Conservation (phyloP, 2,329 filamentous ascomycete species). For the Mollisia scopiformis region DNA sequence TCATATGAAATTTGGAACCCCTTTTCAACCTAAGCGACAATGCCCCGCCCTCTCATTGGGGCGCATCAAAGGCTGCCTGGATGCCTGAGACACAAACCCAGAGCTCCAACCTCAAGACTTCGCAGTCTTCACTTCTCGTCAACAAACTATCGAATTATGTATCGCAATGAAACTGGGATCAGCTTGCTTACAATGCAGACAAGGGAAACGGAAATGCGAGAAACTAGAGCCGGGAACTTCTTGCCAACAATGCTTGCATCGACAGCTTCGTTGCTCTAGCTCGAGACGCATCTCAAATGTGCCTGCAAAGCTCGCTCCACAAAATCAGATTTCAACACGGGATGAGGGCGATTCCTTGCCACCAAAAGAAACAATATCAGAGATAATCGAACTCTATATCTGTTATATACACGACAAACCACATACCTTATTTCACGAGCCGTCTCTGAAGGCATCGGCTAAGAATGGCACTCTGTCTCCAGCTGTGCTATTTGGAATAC, state of each 20-base stretch:
- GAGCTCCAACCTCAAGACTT: background rate
- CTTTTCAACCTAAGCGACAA: background rate
- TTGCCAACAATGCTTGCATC: constrained; percentile 23
- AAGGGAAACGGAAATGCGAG: constrained; percentile 25
- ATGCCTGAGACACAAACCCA: background rate
- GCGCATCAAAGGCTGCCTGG: background rate
- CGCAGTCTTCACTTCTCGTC: background rate
- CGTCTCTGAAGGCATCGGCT: constrained; percentile 25
- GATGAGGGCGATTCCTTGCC: background rate
- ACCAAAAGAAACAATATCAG: background rate
- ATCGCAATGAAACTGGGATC: constrained; percentile 3
- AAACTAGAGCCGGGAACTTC: constrained; percentile 3
- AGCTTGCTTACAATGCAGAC: constrained; percentile 28
- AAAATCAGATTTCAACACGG: background rate
- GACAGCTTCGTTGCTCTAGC: constrained; percentile 20
- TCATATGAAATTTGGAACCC: too few species aligned
- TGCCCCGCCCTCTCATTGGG: background rate
- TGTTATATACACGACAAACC: constrained; percentile 32
- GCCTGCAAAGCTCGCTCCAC: background rate
- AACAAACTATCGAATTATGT: background rate
- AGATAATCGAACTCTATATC: constrained; percentile 31
- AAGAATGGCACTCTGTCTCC: constrained; percentile 21
- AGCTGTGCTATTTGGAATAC: constrained; percentile 26
- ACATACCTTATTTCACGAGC: constrained; percentile 32
- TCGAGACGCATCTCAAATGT: background rate